These are phyloP conservation scores for Emydomyces testavorans DNA, from an alignment of 2,329 filamentous ascomycete species.

Conservation along the genomic window DNA sequence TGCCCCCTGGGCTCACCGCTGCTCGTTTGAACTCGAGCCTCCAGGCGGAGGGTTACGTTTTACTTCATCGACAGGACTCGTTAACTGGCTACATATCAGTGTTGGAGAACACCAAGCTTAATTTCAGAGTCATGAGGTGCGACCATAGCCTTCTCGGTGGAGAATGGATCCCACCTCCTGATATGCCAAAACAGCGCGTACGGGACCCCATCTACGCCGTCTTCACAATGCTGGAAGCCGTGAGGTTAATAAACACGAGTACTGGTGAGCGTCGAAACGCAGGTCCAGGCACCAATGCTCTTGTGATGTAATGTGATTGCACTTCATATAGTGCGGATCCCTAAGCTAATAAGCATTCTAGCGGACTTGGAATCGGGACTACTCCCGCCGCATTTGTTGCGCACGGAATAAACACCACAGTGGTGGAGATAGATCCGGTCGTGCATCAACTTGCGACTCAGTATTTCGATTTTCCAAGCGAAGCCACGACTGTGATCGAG, in stretches of 20 bases:
- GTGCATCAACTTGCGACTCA: constrained; percentile 72
- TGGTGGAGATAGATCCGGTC: constrained; percentile 86
- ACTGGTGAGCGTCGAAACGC: constrained; percentile 25
- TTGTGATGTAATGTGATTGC: constrained; percentile 63
- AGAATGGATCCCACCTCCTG: constrained; percentile 58
- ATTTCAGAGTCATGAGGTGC: constrained; percentile 75
- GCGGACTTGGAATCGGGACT: constrained; percentile 84
- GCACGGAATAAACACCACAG: constrained; percentile 83
- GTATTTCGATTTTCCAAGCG: constrained; percentile 68
- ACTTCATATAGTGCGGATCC: background rate
- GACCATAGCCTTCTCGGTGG: constrained; percentile 91
- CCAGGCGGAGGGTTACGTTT: constrained; percentile 52
- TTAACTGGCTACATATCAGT: constrained; percentile 88
- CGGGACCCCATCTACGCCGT: constrained; percentile 87
- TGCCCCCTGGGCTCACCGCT: constrained; percentile 51
- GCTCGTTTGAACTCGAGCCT: constrained; percentile 56
- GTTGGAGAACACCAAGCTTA: constrained; percentile 57
- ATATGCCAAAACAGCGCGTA: constrained; percentile 44
- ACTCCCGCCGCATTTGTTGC: constrained; percentile 74
- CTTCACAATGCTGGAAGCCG: constrained; percentile 91
- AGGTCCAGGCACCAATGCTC: constrained; percentile 61
- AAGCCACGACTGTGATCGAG: constrained; percentile 67
- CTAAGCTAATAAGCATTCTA: constrained; percentile 27
- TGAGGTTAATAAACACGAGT: constrained; percentile 60
- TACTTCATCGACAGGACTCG: constrained; percentile 75